These are phyloP conservation scores for Mrakia gelida DNA, from an alignment of 768 basidiomycete species.

Conservation along the genomic window DNA sequence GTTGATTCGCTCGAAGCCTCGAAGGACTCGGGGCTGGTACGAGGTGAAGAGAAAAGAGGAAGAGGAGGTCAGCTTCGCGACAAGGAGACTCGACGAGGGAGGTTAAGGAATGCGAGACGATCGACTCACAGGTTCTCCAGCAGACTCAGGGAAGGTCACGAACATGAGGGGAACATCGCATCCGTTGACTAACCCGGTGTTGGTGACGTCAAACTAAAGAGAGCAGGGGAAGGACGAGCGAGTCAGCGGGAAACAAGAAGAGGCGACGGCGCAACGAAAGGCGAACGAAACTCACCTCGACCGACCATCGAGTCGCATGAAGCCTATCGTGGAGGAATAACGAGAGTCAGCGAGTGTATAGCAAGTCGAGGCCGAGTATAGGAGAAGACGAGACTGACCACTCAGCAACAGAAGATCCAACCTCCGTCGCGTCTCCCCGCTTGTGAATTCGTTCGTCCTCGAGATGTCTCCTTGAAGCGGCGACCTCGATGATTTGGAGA, in stretches of 20 bases:
- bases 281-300: neutral
- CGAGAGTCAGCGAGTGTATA: neutral
- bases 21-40: slow-evolving; percentile 35
- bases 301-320: neutral
- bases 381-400: neutral
- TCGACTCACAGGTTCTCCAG: slow-evolving; percentile 25
- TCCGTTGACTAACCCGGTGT: slow-evolving; percentile 61
- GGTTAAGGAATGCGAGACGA: neutral
- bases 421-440: neutral
- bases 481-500: slow-evolving; percentile 43
- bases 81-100: neutral
- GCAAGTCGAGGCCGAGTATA: too few species aligned
- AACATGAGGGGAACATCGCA: slow-evolving; percentile 50
- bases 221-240: neutral
- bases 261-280: too few species aligned
- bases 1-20: slow-evolving; percentile 35
- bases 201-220: slow-evolving; percentile 58
- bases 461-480: neutral
- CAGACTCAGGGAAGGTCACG: slow-evolving; percentile 33
- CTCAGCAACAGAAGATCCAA: slow-evolving; percentile 1
- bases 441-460: neutral
- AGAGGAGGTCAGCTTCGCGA: neutral
- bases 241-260: neutral
- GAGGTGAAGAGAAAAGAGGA: neutral
- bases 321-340: neutral